Base-by-base conservation (phyloP, 2,329 filamentous ascomycete species). In the Thermothelomyces thermophilus region DNA sequence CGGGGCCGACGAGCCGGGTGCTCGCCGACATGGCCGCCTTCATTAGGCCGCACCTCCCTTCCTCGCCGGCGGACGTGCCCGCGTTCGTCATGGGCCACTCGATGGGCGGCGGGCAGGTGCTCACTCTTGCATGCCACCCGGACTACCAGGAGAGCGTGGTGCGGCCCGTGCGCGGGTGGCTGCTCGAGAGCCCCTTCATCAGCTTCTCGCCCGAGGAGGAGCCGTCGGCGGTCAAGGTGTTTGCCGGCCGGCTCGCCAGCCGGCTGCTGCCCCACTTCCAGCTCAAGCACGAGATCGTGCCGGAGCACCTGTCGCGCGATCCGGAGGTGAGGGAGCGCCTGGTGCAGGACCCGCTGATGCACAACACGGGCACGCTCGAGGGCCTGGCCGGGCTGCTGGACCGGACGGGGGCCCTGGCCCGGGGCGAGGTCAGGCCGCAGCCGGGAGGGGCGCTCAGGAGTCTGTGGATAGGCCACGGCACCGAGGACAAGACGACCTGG, bases 1-100 rank as follows among this genome's bases (percentile, higher is more conserved):
- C 86, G 1, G 90, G 90, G 6, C 76, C 84, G 6, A 95, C 90
- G 2, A 56, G 74, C 1, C 77, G 74, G 48, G 87, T 95, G 50
- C 71, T 95, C 39, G 74, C 77, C 51, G 90, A 96, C 66, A 82
- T 95, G 48, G 86, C 82, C 10, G 82, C 83, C 37, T 88, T 96
- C 65, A 73, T 93, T 57, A 73, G 73, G 52, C 70, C 72, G 28
- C 77, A 84, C 55, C 70, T 83, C 5, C 75, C 75, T 9, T 66
- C 61, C 5, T 52, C 61, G 33, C 59, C 64, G 22, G 28, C 33
- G 9, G 61, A 67, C 3, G 69, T 73, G 31, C 88, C 89, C 0
- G 63, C 94, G 14, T 96, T 95, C 68, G 75, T 96, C 17, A 82
- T 93, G 73, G 90, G 90, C 46, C 89, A 95, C 68, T 90, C 84